These are phyloP conservation scores for Glycyrrhiza uralensis DNA, from an alignment of 306 rosid genomes.

Conservation along the genomic window DNA sequence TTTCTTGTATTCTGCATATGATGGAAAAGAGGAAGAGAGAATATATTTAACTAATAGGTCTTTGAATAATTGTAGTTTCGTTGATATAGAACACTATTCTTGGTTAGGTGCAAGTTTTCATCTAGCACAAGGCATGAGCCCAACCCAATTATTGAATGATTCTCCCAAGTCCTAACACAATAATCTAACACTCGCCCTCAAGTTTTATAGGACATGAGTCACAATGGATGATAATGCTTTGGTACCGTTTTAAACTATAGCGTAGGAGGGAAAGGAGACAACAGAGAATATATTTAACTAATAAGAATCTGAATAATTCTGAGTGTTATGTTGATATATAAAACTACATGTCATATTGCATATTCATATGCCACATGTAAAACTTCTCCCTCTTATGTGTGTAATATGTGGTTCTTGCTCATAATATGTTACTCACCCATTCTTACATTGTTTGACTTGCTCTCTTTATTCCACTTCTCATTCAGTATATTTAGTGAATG, in stretches of 20 bases:
- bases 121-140: neutral
- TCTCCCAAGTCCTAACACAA: neutral
- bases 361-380: neutral
- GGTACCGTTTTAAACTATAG: neutral
- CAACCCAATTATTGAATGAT: neutral
- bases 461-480: too few species aligned
- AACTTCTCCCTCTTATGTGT: neutral
- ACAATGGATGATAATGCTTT: neutral
- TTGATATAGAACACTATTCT: neutral
- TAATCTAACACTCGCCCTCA: neutral
- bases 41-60: neutral
- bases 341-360: conserved; percentile 1
- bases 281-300: neutral
- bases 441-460: too few species aligned
- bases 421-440: too few species aligned
- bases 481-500: too few species aligned
- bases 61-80: neutral
- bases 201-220: too few species aligned
- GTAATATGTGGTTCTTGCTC: neutral
- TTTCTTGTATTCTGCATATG: neutral
- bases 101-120: conserved; percentile 13
- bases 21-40: neutral
- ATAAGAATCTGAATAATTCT: neutral
- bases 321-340: neutral
- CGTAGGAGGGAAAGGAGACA: neutral